These are phyloP conservation scores for Diaporthe sp. DNA, from an alignment of 2,329 filamentous ascomycete genomes.

Conservation along the genomic window DNA sequence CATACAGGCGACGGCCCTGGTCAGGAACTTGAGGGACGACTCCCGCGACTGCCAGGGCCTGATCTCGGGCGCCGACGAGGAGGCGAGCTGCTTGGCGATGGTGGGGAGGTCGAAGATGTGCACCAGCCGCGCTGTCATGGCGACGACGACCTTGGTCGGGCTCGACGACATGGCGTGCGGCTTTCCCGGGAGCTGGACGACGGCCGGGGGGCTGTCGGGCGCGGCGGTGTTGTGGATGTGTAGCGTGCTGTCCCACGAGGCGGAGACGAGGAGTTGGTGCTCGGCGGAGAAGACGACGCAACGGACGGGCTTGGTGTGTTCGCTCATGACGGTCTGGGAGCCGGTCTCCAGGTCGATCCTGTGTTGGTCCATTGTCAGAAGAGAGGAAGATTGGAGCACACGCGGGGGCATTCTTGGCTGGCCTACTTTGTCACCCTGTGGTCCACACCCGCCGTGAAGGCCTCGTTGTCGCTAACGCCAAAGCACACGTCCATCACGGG, in stretches of 20 bases:
- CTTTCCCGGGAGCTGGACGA: constrained; percentile 83
- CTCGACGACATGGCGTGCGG: constrained; percentile 88
- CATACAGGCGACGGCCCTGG: constrained; percentile 94
- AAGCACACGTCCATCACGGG: constrained; percentile 95
- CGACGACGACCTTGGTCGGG: constrained; percentile 87
- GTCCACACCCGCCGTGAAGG: constrained; percentile 90
- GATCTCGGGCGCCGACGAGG: constrained; percentile 63
- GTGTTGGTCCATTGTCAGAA: constrained; percentile 3
- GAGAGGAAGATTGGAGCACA: not conserved
- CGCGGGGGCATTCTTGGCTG: not conserved
- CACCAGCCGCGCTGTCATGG: constrained; percentile 94
- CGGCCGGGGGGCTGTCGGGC: constrained; percentile 68
- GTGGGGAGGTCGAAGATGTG: constrained; percentile 91
- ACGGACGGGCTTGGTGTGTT: constrained; percentile 84
- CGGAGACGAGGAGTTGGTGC: constrained; percentile 85
- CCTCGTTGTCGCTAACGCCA: constrained; percentile 83
- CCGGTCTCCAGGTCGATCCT: constrained; percentile 79
- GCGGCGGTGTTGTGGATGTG: constrained; percentile 81
- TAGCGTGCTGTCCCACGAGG: constrained; percentile 93
- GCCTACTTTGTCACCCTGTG: constrained; percentile 83
- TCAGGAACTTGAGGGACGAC: constrained; percentile 96
- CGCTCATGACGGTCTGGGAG: constrained; percentile 81
- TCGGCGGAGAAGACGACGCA: constrained; percentile 85
- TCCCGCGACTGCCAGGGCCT: constrained; percentile 95
- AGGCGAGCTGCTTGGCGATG: constrained; percentile 69